phyloP scores from a whole-genome alignment of 352 stramenopile species.

The Globisporangium uncinulatum region DNA sequence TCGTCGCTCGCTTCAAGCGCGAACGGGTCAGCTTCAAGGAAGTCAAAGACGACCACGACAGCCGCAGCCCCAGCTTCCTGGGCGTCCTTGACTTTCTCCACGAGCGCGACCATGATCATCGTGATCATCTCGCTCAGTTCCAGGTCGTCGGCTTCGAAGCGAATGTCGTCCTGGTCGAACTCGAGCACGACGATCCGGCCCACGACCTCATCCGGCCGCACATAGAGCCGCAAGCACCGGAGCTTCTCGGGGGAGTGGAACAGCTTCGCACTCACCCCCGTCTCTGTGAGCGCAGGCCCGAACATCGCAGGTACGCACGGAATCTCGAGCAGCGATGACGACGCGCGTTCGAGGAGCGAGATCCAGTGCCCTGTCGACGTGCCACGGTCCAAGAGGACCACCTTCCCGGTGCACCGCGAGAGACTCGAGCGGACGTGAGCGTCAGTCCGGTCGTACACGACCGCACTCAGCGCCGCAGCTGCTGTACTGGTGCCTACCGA shows the following conservation, averaged over 20 bases:
- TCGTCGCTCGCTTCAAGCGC: constrained; percentile 44
- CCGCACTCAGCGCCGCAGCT: constrained; percentile 23
- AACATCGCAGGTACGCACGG: constrained; percentile 53
- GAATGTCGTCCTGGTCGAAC: constrained; percentile 57
- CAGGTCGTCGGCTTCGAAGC: constrained; percentile 40
- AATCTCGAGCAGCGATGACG: constrained; percentile 38
- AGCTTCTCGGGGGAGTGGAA: constrained; percentile 73
- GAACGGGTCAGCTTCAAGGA: constrained; percentile 64
- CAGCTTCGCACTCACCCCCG: constrained; percentile 30
- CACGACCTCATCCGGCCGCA: constrained; percentile 60
- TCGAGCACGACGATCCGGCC: constrained; percentile 63
- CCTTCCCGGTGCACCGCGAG: constrained; percentile 33
- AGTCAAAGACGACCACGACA: constrained; percentile 62
- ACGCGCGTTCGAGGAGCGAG: constrained; percentile 24
- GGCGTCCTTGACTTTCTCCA: constrained; percentile 71
- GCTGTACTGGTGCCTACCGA: not conserved
- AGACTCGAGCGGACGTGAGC: constrained; percentile 39
- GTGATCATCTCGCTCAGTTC: constrained; percentile 55
- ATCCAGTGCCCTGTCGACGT: constrained; percentile 55
- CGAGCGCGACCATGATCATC: constrained; percentile 57
- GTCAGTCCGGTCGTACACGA: constrained; percentile 42
- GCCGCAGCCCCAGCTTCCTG: constrained; percentile 48
- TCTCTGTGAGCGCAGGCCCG: constrained; percentile 30
- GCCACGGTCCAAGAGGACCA: constrained; percentile 51
- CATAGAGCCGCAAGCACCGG: constrained; percentile 47